phyloP scores from a whole-genome alignment of 2,329 filamentous ascomycete species.

The Phialocephala sp. region DNA sequence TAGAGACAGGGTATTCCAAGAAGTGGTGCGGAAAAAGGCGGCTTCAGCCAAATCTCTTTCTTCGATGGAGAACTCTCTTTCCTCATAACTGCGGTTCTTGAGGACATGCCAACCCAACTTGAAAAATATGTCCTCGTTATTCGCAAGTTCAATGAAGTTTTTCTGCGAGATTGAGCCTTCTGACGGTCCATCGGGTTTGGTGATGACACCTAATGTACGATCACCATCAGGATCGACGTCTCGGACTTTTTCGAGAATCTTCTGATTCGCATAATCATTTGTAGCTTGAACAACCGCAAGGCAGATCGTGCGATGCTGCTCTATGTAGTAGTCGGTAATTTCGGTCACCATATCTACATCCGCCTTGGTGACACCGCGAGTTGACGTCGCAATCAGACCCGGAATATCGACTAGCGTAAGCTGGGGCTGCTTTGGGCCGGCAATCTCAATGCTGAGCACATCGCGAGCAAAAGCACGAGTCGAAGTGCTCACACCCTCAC shows the following conservation, averaged over 20 bases:
- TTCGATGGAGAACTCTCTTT: conserved; percentile 40
- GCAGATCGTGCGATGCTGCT: conserved; percentile 50
- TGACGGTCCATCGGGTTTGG: conserved; percentile 50
- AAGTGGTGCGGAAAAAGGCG: conserved; percentile 36
- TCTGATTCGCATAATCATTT: conserved; percentile 50
- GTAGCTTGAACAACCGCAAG: conserved; percentile 53
- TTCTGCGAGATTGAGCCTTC: conserved; percentile 45
- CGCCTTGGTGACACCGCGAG: conserved; percentile 33
- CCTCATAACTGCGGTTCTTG: conserved; percentile 50
- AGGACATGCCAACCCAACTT: conserved; percentile 56
- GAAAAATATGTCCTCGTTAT: conserved; percentile 49
- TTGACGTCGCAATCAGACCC: conserved; percentile 40
- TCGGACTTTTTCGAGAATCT: conserved; percentile 46
- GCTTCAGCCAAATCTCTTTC: conserved; percentile 34
- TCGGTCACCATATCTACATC: conserved; percentile 40
- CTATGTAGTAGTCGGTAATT: conserved; percentile 48
- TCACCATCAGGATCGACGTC: conserved; percentile 44
- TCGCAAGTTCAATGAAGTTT: conserved; percentile 45
- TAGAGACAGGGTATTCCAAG: conserved; percentile 37
- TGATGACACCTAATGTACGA: conserved; percentile 53
- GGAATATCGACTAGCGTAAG: conserved; percentile 45
- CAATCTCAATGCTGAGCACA: conserved; percentile 39
- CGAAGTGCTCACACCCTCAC: background rate
- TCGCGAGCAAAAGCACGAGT: conserved; percentile 36
- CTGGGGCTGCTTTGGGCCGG: conserved; percentile 36